Evolutionary conservation across 2,329 filamentous ascomycete species (phyloP).

Genomic region (Conoideocrella luteorostrata): DNA sequence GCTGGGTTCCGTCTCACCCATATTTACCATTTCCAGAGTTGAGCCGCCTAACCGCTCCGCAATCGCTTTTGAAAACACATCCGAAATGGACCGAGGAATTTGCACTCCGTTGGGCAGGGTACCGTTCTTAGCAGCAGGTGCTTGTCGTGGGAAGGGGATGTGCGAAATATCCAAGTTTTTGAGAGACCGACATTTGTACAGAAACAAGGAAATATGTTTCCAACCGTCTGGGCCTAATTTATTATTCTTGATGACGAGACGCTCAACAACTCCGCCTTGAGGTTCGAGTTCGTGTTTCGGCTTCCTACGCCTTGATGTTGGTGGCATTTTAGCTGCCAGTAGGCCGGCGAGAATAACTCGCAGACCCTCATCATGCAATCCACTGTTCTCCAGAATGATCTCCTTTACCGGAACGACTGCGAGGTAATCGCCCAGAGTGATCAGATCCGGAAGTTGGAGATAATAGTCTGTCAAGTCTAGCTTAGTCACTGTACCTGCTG

Average conservation of each 20-base stretch:
- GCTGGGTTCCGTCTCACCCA: constrained; percentile 71
- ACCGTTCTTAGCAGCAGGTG: constrained; percentile 22
- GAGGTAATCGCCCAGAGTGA: constrained; percentile 88
- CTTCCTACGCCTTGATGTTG: constrained; percentile 43
- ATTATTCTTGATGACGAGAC: constrained; percentile 85
- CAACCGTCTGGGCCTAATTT: constrained; percentile 83
- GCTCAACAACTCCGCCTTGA: constrained; percentile 72
- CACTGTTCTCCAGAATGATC: constrained; percentile 79
- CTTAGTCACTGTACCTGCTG: constrained; percentile 71
- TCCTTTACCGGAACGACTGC: constrained; percentile 88
- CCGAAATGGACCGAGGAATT: constrained; percentile 32
- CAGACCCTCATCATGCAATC: constrained; percentile 78
- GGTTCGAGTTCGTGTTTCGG: constrained; percentile 34
- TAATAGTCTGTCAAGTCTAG: constrained; percentile 81
- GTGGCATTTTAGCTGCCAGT: constrained; percentile 67
- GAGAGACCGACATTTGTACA: constrained; percentile 82
- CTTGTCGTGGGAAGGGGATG: constrained; percentile 62
- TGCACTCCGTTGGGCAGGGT: constrained; percentile 26
- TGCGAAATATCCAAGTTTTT: constrained; percentile 83
- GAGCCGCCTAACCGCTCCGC: constrained; percentile 69
- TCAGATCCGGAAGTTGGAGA: constrained; percentile 73
- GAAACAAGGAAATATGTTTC: constrained; percentile 83
- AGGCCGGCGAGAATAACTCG: constrained; percentile 82
- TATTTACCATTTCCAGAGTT: constrained; percentile 72
- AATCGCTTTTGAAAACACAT: constrained; percentile 70